phyloP scores from a whole-genome alignment of 2,329 filamentous ascomycete species.

The Chalaropsis ovoidea region DNA sequence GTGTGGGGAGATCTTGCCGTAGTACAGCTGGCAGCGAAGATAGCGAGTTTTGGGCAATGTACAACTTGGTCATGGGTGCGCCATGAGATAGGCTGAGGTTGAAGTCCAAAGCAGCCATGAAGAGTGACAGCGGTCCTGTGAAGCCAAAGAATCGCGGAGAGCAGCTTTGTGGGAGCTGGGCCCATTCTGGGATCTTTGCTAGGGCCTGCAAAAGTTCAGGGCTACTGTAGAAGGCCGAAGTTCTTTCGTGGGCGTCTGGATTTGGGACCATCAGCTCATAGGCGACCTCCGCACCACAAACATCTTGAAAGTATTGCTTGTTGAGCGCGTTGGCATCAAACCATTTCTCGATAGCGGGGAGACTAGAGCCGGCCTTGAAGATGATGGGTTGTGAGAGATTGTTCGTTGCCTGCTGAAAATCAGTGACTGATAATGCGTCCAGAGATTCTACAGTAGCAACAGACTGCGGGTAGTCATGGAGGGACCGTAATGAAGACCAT shows the following conservation, averaged over 20 bases:
- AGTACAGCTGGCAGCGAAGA: slow-evolving; percentile 54
- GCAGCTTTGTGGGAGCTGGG: not conserved
- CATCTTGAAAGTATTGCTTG: slow-evolving; percentile 31
- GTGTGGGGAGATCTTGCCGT: slow-evolving; percentile 56
- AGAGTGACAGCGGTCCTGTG: slow-evolving; percentile 52
- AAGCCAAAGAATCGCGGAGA: slow-evolving; percentile 44
- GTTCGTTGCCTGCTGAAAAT: slow-evolving; percentile 13
- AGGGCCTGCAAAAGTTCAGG: not conserved
- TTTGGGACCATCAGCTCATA: slow-evolving; percentile 35
- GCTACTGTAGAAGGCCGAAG: slow-evolving; percentile 27
- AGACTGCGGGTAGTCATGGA: not conserved
- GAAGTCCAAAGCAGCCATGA: slow-evolving; percentile 48
- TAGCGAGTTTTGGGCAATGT: slow-evolving; percentile 75
- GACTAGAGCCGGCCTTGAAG: slow-evolving; percentile 15
- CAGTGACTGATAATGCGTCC: slow-evolving; percentile 1
- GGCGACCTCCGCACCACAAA: slow-evolving; percentile 32
- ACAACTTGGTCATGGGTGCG: slow-evolving; percentile 43
- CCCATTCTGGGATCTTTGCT: slow-evolving; percentile 11
- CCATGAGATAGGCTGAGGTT: slow-evolving; percentile 32
- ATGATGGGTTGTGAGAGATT: slow-evolving; percentile 14
- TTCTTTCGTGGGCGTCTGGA: slow-evolving; percentile 7
- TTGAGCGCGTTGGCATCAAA: slow-evolving; percentile 35
- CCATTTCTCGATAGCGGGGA: slow-evolving; percentile 52
- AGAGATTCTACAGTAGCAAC: not conserved
- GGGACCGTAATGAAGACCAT: not conserved